Conservation (phyloP, 768 basidiomycete genomes). For the Amanita subjunquillea region DNA sequence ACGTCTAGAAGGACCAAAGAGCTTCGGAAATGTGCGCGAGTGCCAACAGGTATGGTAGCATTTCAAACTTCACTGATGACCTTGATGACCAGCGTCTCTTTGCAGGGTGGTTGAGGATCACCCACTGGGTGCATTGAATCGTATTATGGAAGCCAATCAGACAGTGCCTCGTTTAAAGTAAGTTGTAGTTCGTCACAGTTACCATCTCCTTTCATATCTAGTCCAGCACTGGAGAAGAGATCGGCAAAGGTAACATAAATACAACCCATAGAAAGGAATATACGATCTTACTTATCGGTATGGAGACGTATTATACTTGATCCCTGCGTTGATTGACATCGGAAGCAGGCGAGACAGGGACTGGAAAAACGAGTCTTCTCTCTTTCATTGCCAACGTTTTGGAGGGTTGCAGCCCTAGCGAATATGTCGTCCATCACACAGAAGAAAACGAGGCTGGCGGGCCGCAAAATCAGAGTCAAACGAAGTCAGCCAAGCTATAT, state of each 20-base stretch:
- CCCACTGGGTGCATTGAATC: no score
- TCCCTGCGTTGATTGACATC: not conserved
- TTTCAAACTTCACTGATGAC: no score
- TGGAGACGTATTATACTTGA: not conserved
- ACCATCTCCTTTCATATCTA: no score
- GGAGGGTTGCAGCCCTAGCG: constrained; percentile 1
- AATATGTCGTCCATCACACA: constrained; percentile 3
- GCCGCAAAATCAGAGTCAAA: constrained; percentile 7
- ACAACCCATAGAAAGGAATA: not conserved
- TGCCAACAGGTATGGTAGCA: no score
- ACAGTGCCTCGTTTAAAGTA: no score
- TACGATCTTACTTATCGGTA: not conserved
- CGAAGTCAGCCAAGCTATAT: constrained; percentile 8
- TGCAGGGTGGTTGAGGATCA: no score
- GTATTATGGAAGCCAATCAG: no score
- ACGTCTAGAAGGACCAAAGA: no score
- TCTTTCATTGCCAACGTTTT: constrained; percentile 10
- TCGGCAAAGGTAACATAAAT: not conserved
- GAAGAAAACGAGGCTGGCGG: constrained; percentile 8
- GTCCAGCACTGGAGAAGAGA: not conserved
- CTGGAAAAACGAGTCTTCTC: constrained; percentile 11
- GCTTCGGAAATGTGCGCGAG: no score
- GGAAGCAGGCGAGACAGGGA: constrained; percentile 11
- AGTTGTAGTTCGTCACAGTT: no score
- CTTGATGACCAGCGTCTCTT: no score